Conservation (phyloP, 2,329 filamentous ascomycete species). For the Xylariaceae sp. region DNA sequence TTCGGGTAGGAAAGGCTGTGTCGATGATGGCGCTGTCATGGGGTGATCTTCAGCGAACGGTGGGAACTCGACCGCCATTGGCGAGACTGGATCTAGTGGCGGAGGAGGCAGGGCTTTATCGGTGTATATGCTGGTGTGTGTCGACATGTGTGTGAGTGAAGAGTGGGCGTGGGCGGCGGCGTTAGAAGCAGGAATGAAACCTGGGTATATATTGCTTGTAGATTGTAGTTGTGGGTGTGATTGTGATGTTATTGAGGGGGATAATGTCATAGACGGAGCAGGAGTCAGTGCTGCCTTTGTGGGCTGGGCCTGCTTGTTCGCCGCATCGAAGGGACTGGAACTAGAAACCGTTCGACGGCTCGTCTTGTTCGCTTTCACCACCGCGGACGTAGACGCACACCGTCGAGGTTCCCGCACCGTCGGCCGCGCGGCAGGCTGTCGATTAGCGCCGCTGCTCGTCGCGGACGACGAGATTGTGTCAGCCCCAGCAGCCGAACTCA, state of each 20-base stretch:
- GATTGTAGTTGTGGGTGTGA: conserved; percentile 17
- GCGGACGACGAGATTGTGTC: conserved; percentile 8
- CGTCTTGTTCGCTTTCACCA: conserved; percentile 24
- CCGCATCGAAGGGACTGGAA: conserved; percentile 22
- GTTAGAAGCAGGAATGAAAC: conserved; percentile 18
- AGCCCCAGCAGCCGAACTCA: conserved; percentile 12
- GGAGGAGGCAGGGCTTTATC: conserved; percentile 39
- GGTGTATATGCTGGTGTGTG: conserved; percentile 24
- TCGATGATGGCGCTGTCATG: conserved; percentile 1
- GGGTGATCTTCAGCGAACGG: conserved; percentile 22
- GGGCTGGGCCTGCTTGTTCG: conserved; percentile 17
- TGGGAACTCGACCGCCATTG: conserved; percentile 37
- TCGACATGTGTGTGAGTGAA: conserved; percentile 18
- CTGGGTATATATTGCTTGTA: conserved; percentile 12
- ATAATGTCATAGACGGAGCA: conserved; percentile 24
- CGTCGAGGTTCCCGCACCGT: conserved; percentile 31
- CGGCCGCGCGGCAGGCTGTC: conserved; percentile 15
- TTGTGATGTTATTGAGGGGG: conserved; percentile 14
- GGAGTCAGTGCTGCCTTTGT: conserved; percentile 4
- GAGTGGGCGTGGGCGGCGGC: conserved; percentile 13
- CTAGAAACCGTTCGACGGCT: conserved; percentile 23
- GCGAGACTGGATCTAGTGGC: conserved; percentile 36
- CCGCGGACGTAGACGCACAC: conserved; percentile 35
- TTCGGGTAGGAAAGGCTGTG: conserved; percentile 30
- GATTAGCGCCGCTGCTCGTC: conserved; percentile 7